Conservation (phyloP, 257 asterid species). For the Nicotiana tabacum region DNA sequence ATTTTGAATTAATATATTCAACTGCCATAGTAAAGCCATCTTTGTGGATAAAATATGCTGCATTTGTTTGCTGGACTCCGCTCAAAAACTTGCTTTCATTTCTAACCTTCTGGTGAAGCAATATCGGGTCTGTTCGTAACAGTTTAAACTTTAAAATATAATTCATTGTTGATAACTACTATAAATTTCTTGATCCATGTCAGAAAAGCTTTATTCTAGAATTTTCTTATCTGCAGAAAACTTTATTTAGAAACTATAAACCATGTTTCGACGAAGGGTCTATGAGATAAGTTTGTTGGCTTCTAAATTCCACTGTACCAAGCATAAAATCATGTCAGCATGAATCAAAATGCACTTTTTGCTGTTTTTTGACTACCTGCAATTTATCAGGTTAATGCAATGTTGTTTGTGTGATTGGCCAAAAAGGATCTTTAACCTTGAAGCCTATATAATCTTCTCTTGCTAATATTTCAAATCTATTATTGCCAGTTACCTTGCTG, state of each 20-base stretch:
- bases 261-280: neutral
- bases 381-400: constrained; percentile 5
- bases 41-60: neutral
- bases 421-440: neutral
- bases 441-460: neutral
- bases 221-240: neutral
- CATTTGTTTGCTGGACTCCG: neutral
- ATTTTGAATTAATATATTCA: neutral
- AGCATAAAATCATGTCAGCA: neutral
- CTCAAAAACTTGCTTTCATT: constrained; percentile 2
- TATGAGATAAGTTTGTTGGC: constrained; percentile 4
- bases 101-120: neutral
- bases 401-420: neutral
- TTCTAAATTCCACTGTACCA: neutral
- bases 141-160: neutral
- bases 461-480: constrained; percentile 25
- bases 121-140: neutral
- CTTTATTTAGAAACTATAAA: neutral
- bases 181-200: constrained; percentile 1
- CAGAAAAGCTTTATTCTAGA: neutral
- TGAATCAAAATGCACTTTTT: constrained; percentile 1
- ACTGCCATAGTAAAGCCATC: neutral
- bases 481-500: constrained; percentile 76
- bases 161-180: neutral
- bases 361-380: neutral